These are phyloP conservation scores for Lachancea fermentati DNA, from an alignment of 805 yeast genomes.

Conservation along the genomic window DNA sequence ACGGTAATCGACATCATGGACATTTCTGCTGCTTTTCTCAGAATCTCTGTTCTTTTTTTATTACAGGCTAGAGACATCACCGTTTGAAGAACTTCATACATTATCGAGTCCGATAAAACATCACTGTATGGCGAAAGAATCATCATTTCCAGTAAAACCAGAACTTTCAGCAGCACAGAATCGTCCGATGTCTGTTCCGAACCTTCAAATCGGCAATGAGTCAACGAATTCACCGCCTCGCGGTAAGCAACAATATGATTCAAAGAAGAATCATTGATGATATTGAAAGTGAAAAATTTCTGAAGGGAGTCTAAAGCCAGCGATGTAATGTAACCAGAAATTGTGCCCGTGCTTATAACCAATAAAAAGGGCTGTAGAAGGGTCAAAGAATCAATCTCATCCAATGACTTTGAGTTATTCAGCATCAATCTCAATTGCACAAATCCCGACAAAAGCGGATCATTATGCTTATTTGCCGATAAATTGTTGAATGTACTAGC, in stretches of 20 bases:
- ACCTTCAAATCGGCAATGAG: slow-evolving; percentile 94
- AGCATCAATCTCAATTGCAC: slow-evolving; percentile 71
- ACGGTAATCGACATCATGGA: slow-evolving; percentile 66
- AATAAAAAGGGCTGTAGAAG: slow-evolving; percentile 81
- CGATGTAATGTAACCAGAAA: slow-evolving; percentile 81
- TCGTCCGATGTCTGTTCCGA: slow-evolving; percentile 91
- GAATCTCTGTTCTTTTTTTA: slow-evolving; percentile 82
- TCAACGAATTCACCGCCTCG: slow-evolving; percentile 49
- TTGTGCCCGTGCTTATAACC: slow-evolving; percentile 75
- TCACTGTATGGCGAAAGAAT: slow-evolving; percentile 60
- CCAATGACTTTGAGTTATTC: slow-evolving; percentile 46
- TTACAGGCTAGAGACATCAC: slow-evolving; percentile 89
- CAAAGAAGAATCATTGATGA: slow-evolving; percentile 50
- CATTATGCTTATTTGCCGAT: slow-evolving; percentile 33
- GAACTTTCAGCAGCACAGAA: slow-evolving; percentile 77
- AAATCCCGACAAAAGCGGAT: slow-evolving; percentile 73
- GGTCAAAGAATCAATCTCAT: slow-evolving; percentile 62
- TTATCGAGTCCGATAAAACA: slow-evolving; percentile 70
- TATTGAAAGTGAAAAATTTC: slow-evolving; percentile 64
- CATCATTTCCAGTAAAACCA: slow-evolving; percentile 64
- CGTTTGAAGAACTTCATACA: slow-evolving; percentile 86
- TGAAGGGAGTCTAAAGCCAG: slow-evolving; percentile 71
- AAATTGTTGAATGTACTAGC: slow-evolving; percentile 32
- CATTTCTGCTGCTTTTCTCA: slow-evolving; percentile 84
- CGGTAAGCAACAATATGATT: slow-evolving; percentile 57